Percentiles rank a stretch among this genome's conserved stretches.
Conservation (phyloP, 148 eudicot genomes). For the Amaranthus cruentus region DNA sequence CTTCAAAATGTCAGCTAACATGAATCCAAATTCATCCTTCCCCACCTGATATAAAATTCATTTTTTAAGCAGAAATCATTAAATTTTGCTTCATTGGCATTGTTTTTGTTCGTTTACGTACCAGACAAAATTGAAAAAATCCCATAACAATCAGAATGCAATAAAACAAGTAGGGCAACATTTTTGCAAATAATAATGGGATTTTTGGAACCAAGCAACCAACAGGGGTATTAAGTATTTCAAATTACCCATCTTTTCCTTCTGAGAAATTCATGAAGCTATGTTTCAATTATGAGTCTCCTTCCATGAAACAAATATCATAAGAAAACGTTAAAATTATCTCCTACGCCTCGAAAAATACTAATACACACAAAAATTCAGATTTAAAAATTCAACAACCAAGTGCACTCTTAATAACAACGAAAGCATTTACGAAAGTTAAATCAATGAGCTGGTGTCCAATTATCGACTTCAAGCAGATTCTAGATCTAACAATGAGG, state of each 20-base stretch:
- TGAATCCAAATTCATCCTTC: conserved; percentile 83
- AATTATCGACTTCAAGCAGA: no score
- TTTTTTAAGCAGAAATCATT: neutral
- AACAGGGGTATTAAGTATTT: neutral
- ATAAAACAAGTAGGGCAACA: neutral
- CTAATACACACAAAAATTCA: no score
- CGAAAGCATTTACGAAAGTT: no score
- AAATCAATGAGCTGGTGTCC: no score
- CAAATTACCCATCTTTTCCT: neutral
- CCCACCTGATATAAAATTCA: conserved; percentile 49
- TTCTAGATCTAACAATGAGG: neutral
- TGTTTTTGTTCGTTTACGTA: neutral
- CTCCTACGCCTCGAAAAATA: neutral
- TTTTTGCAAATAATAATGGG: neutral
- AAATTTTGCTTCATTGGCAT: neutral
- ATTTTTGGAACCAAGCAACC: neutral
- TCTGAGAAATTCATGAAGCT: neutral
- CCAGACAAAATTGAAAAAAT: neutral
- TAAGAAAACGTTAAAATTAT: neutral
- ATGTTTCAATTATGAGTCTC: no score
- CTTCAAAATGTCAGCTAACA: conserved; percentile 75
- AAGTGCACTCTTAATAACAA: no score
- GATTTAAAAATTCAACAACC: no score
- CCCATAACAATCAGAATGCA: neutral
- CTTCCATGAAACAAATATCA: neutral